Evolutionary conservation across 2,329 filamentous ascomycete species (phyloP).

Genomic region (Alternaria triticina): DNA sequence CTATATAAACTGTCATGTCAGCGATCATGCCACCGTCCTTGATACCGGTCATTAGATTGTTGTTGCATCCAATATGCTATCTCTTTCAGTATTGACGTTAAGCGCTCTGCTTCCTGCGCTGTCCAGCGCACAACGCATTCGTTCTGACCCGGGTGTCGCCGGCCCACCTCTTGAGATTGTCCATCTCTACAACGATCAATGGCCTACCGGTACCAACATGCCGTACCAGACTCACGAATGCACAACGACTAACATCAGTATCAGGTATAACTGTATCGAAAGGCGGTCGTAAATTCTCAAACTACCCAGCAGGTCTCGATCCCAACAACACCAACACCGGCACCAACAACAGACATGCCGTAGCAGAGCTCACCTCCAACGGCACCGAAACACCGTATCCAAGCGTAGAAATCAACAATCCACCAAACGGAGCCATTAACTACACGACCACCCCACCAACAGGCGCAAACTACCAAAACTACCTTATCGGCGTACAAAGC

Average conservation of each 20-base stretch:
- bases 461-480: conserved; percentile 56
- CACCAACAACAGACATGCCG: conserved; percentile 54
- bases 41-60: background rate
- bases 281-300: conserved; percentile 59
- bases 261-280: conserved; percentile 59
- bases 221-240: background rate
- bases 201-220: conserved; percentile 47
- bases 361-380: conserved; percentile 55
- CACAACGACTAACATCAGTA: background rate
- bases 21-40: background rate
- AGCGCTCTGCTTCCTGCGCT: conserved; percentile 19
- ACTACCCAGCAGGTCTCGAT: conserved; percentile 60
- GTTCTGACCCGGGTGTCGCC: conserved; percentile 45
- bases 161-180: conserved; percentile 57
- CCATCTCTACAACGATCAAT: conserved; percentile 60
- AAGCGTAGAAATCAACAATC: conserved; percentile 54
- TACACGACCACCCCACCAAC: conserved; percentile 56
- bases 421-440: conserved; percentile 59
- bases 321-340: conserved; percentile 54
- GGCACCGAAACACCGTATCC: conserved; percentile 55
- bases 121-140: conserved; percentile 22
- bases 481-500: conserved; percentile 60
- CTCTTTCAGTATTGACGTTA: conserved; percentile 9
- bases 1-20: conserved; percentile 6
- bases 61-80: background rate